A percentile compares a stretch with the other conserved stretches of the same genome.
phyloP scores from a whole-genome alignment of 805 yeast genomes.

The Kodamaea neixiangensis region DNA sequence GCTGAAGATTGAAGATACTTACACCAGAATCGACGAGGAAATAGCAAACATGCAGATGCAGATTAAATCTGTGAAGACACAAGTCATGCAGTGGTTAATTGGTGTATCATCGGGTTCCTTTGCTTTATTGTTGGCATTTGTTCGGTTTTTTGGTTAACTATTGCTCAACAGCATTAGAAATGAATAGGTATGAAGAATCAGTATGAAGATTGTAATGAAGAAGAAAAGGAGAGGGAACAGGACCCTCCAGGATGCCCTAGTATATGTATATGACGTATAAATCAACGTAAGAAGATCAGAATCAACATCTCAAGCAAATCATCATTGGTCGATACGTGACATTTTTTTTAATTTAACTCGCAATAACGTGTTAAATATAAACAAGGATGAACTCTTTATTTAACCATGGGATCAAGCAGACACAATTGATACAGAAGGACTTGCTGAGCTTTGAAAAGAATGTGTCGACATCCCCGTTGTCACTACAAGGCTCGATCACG shows the following conservation, averaged over 20 bases:
- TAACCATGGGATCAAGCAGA: slow-evolving; percentile 88
- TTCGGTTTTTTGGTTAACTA: slow-evolving; percentile 72
- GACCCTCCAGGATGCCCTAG: no score
- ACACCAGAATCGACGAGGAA: slow-evolving; percentile 93
- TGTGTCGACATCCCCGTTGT: slow-evolving; percentile 68
- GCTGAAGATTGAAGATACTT: slow-evolving; percentile 90
- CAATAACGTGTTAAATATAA: slow-evolving; percentile 5
- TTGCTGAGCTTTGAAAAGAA: slow-evolving; percentile 64
- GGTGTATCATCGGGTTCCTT: slow-evolving; percentile 99
- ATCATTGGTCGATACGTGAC: no score
- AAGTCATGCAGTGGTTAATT: slow-evolving; percentile 96
- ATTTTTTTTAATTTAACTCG: background rate
- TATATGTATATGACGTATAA: no score
- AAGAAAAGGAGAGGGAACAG: no score
- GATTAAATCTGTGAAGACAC: slow-evolving; percentile 92
- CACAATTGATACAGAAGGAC: slow-evolving; percentile 70
- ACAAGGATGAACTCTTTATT: slow-evolving; percentile 68
- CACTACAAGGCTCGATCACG: slow-evolving; percentile 76
- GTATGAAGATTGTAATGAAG: no score
- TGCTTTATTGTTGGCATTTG: slow-evolving; percentile 90
- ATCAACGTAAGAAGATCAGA: no score
- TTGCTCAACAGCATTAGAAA: no score
- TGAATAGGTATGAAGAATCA: no score
- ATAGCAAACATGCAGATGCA: slow-evolving; percentile 93
- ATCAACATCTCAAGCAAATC: no score